Evolutionary conservation across 176 grass and related monocot genomes (phyloP), one percentile per base, ranked within the genome.

Genomic region (Zea luxurians): DNA sequence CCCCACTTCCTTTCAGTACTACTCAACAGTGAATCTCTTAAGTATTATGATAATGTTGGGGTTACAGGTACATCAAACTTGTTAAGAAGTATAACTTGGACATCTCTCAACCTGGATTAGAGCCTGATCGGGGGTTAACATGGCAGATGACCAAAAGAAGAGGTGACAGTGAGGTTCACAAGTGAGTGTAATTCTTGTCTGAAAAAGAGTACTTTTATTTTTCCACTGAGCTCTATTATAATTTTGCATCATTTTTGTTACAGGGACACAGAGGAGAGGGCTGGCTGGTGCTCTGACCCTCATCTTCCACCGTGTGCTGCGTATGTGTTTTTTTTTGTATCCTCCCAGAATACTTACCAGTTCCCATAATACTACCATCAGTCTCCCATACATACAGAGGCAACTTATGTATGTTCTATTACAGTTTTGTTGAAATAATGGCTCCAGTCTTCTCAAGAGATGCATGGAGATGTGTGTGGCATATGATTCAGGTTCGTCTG

Each of bases 91-190:
- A 97, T 48, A 62, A 40, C 49, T 75, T 97, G 18, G 88, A 89
- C 13, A 97, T 97, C 82, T 97, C 94, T 71, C 94, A 91, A 13
- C 88, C 94, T 35, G 91, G 91, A 53, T 89, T 97, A 67, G 84
- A 97, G 44, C 91, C 88, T 48, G 71, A 86, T 17, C 72, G 63
- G 12, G 88, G 85, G 45, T 78, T 93, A 72, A 91, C 93, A 16
- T 97, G 93, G 93, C 88, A 93, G 79, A 97, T 97, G 91, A 97
- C 93, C 27, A 89, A 89, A 87, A 89, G 93, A 87, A 91, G 88
- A 88, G 91, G 82, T 50, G 86, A 91, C 48, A 67, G 49, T 73
- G 91, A 97, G 88, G 91, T 97, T 17, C 93, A 97, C 82, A 93
- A 91, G 93, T 97, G 68, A 91, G 94, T 86, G 37, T 0, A 8